A percentile compares a stretch with the other conserved stretches of the same genome.
phyloP scores from a whole-genome alignment of 129 eudicot species.

The Glebionis coronaria region DNA sequence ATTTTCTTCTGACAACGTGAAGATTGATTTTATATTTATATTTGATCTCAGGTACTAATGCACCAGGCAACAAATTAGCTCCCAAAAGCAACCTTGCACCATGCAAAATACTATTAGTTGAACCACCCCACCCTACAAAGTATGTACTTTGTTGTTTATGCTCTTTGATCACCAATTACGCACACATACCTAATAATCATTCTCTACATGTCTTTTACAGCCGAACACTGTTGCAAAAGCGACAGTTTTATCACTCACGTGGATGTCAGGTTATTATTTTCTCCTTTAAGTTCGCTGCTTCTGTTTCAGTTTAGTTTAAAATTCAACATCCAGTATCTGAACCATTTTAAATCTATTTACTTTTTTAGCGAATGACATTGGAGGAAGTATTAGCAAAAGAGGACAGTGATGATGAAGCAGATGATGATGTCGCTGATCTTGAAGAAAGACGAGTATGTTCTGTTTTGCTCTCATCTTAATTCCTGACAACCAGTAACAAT shows the following conservation, averaged over 20 bases:
- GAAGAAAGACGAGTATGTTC: too few species aligned
- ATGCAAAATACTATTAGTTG: constrained; percentile 60
- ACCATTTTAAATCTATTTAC: too few species aligned
- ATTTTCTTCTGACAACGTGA: neutral
- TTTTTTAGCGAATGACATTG: too few species aligned
- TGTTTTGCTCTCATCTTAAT: too few species aligned
- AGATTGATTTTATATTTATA: neutral
- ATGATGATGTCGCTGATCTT: too few species aligned
- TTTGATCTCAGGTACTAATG: constrained; percentile 21
- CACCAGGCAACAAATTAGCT: constrained; percentile 43
- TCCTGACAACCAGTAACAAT: too few species aligned
- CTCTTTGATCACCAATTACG: too few species aligned
- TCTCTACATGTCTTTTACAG: constrained; percentile 34
- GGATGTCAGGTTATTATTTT: constrained; percentile 71
- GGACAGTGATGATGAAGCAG: too few species aligned
- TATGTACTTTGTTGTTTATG: constrained; percentile 22
- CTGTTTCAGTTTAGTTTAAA: neutral
- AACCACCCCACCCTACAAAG: constrained; percentile 71
- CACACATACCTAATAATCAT: neutral
- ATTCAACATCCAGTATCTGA: too few species aligned
- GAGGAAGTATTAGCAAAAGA: too few species aligned
- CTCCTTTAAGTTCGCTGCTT: neutral
- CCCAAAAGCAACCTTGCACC: constrained; percentile 56
- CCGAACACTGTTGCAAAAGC: constrained; percentile 68
- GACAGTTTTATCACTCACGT: constrained; percentile 78